Conservation (phyloP, 345 rosid genomes). For the Diplotaxis tenuifolia region DNA sequence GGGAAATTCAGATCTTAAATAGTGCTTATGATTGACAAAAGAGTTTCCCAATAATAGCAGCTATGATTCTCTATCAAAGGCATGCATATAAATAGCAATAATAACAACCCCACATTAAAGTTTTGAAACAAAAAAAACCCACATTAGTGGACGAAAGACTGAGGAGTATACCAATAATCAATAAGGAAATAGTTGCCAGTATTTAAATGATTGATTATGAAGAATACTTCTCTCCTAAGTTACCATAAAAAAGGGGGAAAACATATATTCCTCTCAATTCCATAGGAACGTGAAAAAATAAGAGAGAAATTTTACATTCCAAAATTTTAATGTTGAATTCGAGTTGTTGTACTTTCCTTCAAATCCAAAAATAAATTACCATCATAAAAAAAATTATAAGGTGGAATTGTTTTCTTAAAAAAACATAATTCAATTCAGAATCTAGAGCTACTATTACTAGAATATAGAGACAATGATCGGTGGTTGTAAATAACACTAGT, state of each 20-base stretch:
- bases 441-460: conserved; percentile 4
- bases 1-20: conserved; percentile 29
- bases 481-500: conserved; percentile 14
- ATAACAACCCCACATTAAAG: too few species aligned
- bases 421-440: conserved; percentile 8
- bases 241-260: background rate
- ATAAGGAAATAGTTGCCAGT: background rate
- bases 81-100: conserved; percentile 35
- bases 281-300: background rate
- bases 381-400: background rate
- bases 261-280: background rate
- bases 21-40: conserved; percentile 39
- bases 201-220: background rate
- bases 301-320: background rate
- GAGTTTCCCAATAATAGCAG: conserved; percentile 31
- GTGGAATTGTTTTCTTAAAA: conserved; percentile 3
- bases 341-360: background rate
- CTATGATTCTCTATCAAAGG: conserved; percentile 24
- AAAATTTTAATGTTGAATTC: too few species aligned
- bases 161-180: conserved; percentile 6
- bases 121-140: too few species aligned
- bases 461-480: conserved; percentile 34
- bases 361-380: background rate
- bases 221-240: background rate
- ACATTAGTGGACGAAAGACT: conserved; percentile 19